Percentiles rank a stretch among this genome's conserved stretches.
Conservation (phyloP, 768 basidiomycete genomes). For the Tephrocybe sp. region DNA sequence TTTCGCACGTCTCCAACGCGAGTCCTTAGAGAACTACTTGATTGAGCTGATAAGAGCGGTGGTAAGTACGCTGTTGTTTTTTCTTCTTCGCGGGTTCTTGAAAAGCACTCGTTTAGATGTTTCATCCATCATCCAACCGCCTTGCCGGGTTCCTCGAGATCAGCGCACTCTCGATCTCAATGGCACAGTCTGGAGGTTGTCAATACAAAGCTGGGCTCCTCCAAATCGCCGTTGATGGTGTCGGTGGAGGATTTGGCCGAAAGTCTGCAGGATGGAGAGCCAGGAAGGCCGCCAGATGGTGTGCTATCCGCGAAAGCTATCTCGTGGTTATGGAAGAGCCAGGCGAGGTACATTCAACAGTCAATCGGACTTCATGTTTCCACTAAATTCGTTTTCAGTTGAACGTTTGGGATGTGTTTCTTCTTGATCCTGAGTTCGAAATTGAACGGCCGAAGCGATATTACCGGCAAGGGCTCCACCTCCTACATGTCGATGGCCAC, state of each 20-base stretch:
- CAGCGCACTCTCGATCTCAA: slow-evolving; percentile 77
- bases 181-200: slow-evolving; percentile 77
- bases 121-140: slow-evolving; percentile 89
- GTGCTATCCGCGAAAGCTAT: slow-evolving; percentile 89
- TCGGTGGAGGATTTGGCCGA: slow-evolving; percentile 59
- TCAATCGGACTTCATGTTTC: not conserved
- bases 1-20: slow-evolving; percentile 80
- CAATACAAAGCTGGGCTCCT: slow-evolving; percentile 93
- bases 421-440: slow-evolving; percentile 84
- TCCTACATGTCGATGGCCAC: slow-evolving; percentile 42
- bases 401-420: slow-evolving; percentile 91
- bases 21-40: slow-evolving; percentile 84
- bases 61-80: slow-evolving; percentile 40
- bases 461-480: slow-evolving; percentile 80
- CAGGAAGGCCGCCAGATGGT: slow-evolving; percentile 79
- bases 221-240: slow-evolving; percentile 50
- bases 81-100: not conserved
- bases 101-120: slow-evolving; percentile 61
- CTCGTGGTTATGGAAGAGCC: slow-evolving; percentile 84
- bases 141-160: slow-evolving; percentile 90
- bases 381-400: slow-evolving; percentile 39
- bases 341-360: slow-evolving; percentile 56
- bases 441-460: slow-evolving; percentile 90
- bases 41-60: slow-evolving; percentile 86
- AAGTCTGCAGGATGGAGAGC: slow-evolving; percentile 59